Evolutionary conservation across 2,329 filamentous ascomycete genomes (phyloP).

Genomic region (Hypoxylon rubiginosum): DNA sequence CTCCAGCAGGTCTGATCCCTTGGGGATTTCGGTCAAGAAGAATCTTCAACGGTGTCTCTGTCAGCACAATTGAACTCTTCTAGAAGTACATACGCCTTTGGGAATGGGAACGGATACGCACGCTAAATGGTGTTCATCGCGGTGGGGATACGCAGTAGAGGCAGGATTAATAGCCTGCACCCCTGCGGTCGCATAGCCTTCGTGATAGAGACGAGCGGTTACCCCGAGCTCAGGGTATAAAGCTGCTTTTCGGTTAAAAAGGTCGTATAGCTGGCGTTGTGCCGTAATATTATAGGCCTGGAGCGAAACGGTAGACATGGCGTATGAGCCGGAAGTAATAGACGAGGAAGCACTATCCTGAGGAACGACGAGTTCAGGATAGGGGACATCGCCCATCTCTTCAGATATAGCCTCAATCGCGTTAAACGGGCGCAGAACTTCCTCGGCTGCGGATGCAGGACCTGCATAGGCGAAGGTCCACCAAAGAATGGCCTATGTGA

Average conservation of each 20-base stretch:
- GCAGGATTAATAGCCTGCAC: constrained; percentile 20
- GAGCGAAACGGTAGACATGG: not conserved
- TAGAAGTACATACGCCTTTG: not conserved
- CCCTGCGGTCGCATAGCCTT: constrained; percentile 46
- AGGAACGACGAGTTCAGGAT: constrained; percentile 30
- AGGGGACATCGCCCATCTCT: constrained; percentile 37
- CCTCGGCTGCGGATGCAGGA: constrained; percentile 40
- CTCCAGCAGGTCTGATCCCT: constrained; percentile 6
- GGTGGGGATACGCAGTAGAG: constrained; percentile 41
- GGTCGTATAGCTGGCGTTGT: constrained; percentile 42
- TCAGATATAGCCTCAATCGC: constrained; percentile 30
- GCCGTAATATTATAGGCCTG: constrained; percentile 45
- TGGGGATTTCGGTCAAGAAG: not conserved
- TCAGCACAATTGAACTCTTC: not conserved
- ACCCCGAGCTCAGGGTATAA: constrained; percentile 30
- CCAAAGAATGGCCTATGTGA: constrained; percentile 32
- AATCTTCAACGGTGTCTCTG: not conserved
- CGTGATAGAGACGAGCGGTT: constrained; percentile 31
- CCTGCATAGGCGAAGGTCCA: constrained; percentile 47
- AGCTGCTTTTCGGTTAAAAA: constrained; percentile 27
- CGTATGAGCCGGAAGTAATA: not conserved
- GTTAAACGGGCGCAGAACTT: constrained; percentile 42
- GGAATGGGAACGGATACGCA: constrained; percentile 8
- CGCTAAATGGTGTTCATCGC: constrained; percentile 40
- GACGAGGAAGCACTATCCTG: not conserved